Base-by-base conservation (phyloP, 371 early-diverging fungal genomes). In the Mortierella sp. region DNA sequence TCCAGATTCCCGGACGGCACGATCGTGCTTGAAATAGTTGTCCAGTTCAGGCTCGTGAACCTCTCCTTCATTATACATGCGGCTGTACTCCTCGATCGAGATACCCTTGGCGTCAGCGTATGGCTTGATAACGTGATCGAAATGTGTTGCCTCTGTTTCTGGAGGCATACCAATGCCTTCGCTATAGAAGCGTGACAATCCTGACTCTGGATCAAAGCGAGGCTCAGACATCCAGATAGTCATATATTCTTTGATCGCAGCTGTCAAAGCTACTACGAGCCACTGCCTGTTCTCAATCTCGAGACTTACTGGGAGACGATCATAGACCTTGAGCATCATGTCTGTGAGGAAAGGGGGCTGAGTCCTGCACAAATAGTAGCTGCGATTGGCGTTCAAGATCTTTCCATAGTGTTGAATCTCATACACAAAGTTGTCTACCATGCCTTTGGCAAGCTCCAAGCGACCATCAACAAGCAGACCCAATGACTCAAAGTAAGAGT, bases 321-420 rank as follows among this genome's bases (percentile, higher is more conserved):
- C 88, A 67, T 90, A 94, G n/a, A 96, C 94, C 72, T 92, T 88
- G 57, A 96, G 86, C 5, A 93, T 90, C 99, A 99, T 98, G 84
- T 98, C 98, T 0, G 98, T 97, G 70, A 99, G 86, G 84, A 99
- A 98, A 5, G 99, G 99, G 8, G 99, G 99, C 84, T 99, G 99
- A 5, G 97, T 97, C 22, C 99, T 93, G 8, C 94, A 94, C 61
- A 99, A 87, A 76, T 98, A 99, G 87, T 99, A 99, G 39, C 94
- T 93, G 22, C 99, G 94, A 85, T 98, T 98, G 75, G 98, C 99
- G 83, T 99, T 99, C 57, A 98, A 88, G 66, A 99, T 97, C 84
- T 98, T 98, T 69, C 97, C 98, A 77, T 99, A 99, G 84, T 97
- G 96, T 67, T 93, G 93, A 80, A 98, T 97, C 85, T 97, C 93